Evolutionary conservation across 2,329 filamentous ascomycete species (phyloP), one percentile per base, ranked within the genome.

Genomic region (Endothia cerciana): DNA sequence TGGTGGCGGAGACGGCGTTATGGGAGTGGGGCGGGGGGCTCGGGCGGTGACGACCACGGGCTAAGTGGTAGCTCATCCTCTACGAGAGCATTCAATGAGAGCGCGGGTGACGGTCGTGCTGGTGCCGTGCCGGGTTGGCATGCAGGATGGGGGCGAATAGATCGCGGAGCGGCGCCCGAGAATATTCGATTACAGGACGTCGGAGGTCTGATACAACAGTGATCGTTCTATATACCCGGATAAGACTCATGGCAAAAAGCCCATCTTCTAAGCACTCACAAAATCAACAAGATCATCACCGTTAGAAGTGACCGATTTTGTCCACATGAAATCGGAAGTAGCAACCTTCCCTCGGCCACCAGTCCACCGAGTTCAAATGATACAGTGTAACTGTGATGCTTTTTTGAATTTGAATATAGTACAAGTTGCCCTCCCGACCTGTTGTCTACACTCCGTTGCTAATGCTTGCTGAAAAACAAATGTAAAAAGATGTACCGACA

Each of bases 101-200:
- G 66, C 58, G 28, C 41, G 51, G 36, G 47, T 41, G 30, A 62
- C 11, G 51, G 65, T 25, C 65, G 68, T 17, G 66, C 69, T 22
- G 62, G 71, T 1, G 69, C 75, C 4, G 69, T 78, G 6, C 78
- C 77, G 0, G 74, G 76, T 11, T 80, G 78, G 77, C 77, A 76
- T 2, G 77, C 71, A 1, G 78, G 78, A 25, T 80, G 78, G 78
- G 78, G 78, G 0, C 71, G 78, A 38, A 74, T 79, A 63, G 77
- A 79, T 65, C 70, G 74, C 8, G 73, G 75, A 33, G 72, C 70
- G 11, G 66, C 71, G 28, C 71, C 72, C 0, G 76, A 78, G 25
- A 75, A 78, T 63, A 76, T 79, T 59, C 72, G 72, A 11, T 65
- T 79, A 36, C 73, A 76, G n/a, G 78, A 79, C 19, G 76, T 79